Base-by-base conservation (phyloP, 768 basidiomycete genomes). In the Mycena venus region DNA sequence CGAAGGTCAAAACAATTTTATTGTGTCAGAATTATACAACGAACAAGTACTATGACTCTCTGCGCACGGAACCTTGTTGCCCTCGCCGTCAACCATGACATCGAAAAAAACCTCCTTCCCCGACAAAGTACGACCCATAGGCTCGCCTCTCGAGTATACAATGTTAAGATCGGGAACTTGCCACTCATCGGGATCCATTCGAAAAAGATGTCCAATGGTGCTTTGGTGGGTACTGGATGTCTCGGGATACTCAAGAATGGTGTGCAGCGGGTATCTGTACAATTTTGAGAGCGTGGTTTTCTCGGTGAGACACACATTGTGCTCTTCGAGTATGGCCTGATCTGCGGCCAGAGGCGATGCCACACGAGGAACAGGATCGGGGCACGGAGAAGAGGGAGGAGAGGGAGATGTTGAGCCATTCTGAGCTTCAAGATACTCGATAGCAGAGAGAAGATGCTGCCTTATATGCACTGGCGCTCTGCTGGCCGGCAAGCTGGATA, bases 41-140 rank as follows among this genome's bases (percentile, higher is more conserved):
- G 14, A 25, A 69, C 68, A 69, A 0, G 68, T 69, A n/a, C 58
- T 60, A 10, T 69, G 68, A 27, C 58, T 60, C 25, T 44, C 44
- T 4, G 31, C 2, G 32, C 68, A 69, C 6, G 58, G 56, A n/a
- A 69, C 59, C 8, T 1, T 5, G 19, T 42, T 2, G 17, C 68
- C 68, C n/a, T 11, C 3, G 4, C 1, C 25, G 7, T 61, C 44
- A 5, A 60, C 68, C 32, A 69, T 23, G 15, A 69, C 21, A 38
- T 49, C 34, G 11, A 36, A 14, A n/a, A 36, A 51, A 12, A 60
- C 32, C 4, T 60, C 58, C n/a, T 32, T 34, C 4, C 67, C 67
- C 15, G 8, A 2, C 10, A 36, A 5, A 1, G 58, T 49, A 2
- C 34, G 1, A 0, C 68, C 44, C 15, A 9, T 51, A 3, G 68